Base-by-base conservation (phyloP, 768 basidiomycete species). In the Floccularia luteovirens region DNA sequence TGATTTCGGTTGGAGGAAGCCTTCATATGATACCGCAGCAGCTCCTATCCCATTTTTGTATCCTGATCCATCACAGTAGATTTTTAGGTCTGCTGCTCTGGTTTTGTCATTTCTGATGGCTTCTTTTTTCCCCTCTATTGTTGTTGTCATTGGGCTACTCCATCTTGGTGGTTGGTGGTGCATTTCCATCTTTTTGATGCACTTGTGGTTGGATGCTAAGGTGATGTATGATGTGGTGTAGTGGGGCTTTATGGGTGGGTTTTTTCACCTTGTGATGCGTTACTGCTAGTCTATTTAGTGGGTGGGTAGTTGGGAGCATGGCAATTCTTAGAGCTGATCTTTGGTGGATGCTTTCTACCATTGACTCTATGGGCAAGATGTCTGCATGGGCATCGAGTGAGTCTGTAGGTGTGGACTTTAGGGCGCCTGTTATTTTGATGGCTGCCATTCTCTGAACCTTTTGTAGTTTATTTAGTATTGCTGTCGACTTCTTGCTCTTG, bases 401-500 rank as follows among this genome's bases (percentile, higher is more conserved):
- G 36, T 51, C 46, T 1, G 25, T 48, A 1, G 47, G 43, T 2
- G 53, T 42, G 6, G 48, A 36, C 1, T 30, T 13, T 17, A 50
- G 23, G 2, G 40, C 47, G 6, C 53, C 51, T 1, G 28, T 43
- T 24, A 50, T 50, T 2, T 31, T 32, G 13, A 50, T 19, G 1
- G 43, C 27, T 11, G 43, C 49, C 20, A 37, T 33, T 10, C 45
- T 27, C 40, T 54, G 53, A 13, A 48, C 24, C 27, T 22, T 45
- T 4, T 19, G 24, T 10, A 55, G 28, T 17, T 45, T 27, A 2
- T 27, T 20, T 19, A 42, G 13, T 10, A 32, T 24, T 13, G 27
- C 14, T 2, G 44, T 34, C 4, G 37, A 47, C 7, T 49, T 45
- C 5, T 23, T 39, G 13, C 11, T 28, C 32, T 4, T 30, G 11